These are phyloP conservation scores for Capronia coronata DNA, from an alignment of 2,329 filamentous ascomycete species.

Conservation along the genomic window DNA sequence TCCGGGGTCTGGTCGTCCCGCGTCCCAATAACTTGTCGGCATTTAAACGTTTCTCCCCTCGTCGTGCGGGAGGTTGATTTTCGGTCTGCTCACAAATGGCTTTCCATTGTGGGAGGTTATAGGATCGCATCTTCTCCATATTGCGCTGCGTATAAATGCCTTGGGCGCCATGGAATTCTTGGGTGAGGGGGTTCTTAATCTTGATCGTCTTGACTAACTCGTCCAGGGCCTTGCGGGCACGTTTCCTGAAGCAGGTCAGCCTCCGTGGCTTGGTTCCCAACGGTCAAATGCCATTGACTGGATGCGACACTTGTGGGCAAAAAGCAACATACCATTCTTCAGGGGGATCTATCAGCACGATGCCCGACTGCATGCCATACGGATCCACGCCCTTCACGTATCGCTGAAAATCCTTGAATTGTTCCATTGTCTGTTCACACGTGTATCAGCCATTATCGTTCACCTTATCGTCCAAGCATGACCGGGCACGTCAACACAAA, in stretches of 20 bases:
- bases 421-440: slow-evolving; percentile 63
- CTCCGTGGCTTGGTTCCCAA: not conserved
- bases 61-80: slow-evolving; percentile 85
- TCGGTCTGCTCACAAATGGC: slow-evolving; percentile 88
- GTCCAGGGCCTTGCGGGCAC: slow-evolving; percentile 51
- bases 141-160: slow-evolving; percentile 97
- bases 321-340: slow-evolving; percentile 68
- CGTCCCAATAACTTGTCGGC: slow-evolving; percentile 28
- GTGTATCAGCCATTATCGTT: slow-evolving; percentile 12
- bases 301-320: not conserved
- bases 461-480: not conserved
- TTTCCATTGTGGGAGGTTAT: slow-evolving; percentile 95
- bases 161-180: slow-evolving; percentile 93
- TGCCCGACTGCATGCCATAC: slow-evolving; percentile 96
- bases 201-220: slow-evolving; percentile 84
- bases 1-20: slow-evolving; percentile 40
- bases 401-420: slow-evolving; percentile 66
- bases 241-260: slow-evolving; percentile 20
- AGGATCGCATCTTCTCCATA: slow-evolving; percentile 89
- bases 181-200: slow-evolving; percentile 94
- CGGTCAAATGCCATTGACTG: not conserved
- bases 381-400: slow-evolving; percentile 86
- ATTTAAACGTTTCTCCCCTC: slow-evolving; percentile 53
- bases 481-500: not conserved
- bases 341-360: slow-evolving; percentile 91